A percentile compares a stretch with the other conserved stretches of the same genome.
Conservation (phyloP, 2,329 filamentous ascomycete species). For the Ascochyta fabae region DNA sequence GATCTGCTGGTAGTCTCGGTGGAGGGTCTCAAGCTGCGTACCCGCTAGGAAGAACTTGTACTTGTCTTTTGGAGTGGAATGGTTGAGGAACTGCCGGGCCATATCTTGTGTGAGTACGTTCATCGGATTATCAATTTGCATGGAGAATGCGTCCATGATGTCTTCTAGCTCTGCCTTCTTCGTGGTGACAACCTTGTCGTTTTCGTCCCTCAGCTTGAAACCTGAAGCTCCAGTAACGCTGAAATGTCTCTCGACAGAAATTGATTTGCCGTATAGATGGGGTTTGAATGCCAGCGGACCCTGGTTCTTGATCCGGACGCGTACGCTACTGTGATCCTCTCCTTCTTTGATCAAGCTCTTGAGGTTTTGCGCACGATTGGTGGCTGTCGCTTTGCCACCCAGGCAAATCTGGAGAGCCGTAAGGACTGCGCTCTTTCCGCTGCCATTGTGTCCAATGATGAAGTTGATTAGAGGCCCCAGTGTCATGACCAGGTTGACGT, state of each 20-base stretch:
- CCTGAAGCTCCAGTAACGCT: slow-evolving; percentile 74
- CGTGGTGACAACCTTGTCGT: slow-evolving; percentile 74
- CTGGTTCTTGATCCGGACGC: slow-evolving; percentile 89
- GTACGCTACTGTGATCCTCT: slow-evolving; percentile 71
- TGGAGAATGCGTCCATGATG: slow-evolving; percentile 88
- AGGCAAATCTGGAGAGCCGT: slow-evolving; percentile 92
- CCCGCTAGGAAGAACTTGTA: slow-evolving; percentile 97
- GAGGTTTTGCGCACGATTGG: slow-evolving; percentile 87
- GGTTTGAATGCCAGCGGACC: slow-evolving; percentile 84
- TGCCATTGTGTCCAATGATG: slow-evolving; percentile 96
- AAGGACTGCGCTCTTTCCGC: slow-evolving; percentile 93
- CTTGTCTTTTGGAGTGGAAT: slow-evolving; percentile 81
- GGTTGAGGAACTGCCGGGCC: slow-evolving; percentile 89
- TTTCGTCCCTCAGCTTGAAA: slow-evolving; percentile 83
- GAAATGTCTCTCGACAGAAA: slow-evolving; percentile 92
- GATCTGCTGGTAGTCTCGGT: slow-evolving; percentile 87
- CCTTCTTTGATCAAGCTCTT: slow-evolving; percentile 93
- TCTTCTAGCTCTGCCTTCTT: slow-evolving; percentile 90
- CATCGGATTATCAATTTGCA: slow-evolving; percentile 96
- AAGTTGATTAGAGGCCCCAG: slow-evolving; percentile 98
- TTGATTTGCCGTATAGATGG: slow-evolving; percentile 81
- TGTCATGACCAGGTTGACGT: slow-evolving; percentile 78
- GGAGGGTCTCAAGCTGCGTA: slow-evolving; percentile 89
- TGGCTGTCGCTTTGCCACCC: slow-evolving; percentile 91
- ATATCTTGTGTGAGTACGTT: slow-evolving; percentile 96